Evolutionary conservation across 116 monocot genomes (phyloP).

Genomic region (Posidonia oceanica): DNA sequence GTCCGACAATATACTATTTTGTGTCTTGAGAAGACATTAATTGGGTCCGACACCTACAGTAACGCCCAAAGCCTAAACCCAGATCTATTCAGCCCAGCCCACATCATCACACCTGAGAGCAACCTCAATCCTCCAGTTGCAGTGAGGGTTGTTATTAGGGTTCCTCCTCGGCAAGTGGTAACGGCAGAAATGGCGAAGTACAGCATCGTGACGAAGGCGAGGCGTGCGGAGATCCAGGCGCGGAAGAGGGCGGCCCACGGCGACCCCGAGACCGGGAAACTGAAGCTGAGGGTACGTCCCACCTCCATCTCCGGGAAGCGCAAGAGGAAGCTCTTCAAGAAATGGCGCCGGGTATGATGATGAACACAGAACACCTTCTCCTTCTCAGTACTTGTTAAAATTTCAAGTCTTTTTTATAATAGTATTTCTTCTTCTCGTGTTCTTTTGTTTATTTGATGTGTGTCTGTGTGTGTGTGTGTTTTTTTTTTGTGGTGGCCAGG

Average conservation of each 20-base stretch:
- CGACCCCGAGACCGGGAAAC: conserved; percentile 50
- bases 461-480: not conserved
- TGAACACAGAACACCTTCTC: not conserved
- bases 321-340: conserved; percentile 77
- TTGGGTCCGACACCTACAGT: too few relatives aligned
- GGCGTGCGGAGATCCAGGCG: conserved; percentile 43
- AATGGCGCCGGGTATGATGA: conserved; percentile 52
- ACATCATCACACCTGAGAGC: too few relatives aligned
- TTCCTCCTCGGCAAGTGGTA: too few relatives aligned
- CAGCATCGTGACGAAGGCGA: conserved; percentile 60
- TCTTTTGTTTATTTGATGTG: not conserved
- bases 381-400: not conserved
- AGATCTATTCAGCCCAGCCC: too few relatives aligned
- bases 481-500: conserved; percentile 24
- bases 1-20: too few relatives aligned
- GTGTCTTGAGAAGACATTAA: too few relatives aligned
- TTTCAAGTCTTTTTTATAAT: not conserved
- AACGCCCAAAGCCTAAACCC: too few relatives aligned
- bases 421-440: too few relatives aligned
- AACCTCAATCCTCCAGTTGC: too few relatives aligned
- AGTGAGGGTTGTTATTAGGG: too few relatives aligned
- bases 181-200: conserved; percentile 39
- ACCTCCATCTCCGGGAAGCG: conserved; percentile 87
- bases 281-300: conserved; percentile 31
- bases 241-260: conserved; percentile 56